Conservation (phyloP, 1,284 basidiomycete species). For the Exobasidium rhododendri region DNA sequence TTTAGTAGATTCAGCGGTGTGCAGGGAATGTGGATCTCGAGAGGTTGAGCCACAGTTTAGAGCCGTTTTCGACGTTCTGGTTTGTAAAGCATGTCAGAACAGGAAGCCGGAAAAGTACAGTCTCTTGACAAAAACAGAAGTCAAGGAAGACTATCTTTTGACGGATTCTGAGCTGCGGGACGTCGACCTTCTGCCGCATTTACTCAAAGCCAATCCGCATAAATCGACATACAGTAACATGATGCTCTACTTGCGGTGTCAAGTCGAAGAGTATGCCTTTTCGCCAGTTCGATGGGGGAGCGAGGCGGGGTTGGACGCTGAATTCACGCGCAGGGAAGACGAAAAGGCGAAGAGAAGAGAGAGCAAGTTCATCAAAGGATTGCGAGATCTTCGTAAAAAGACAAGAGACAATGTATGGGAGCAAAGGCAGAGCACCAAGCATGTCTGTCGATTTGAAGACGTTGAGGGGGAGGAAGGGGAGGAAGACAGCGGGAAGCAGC, state of each 20-base stretch:
- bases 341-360: constrained; percentile 89
- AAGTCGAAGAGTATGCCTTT: constrained; percentile 95
- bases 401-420: constrained; percentile 48
- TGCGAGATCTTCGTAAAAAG: constrained; percentile 40
- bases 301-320: constrained; percentile 80
- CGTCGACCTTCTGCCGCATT: constrained; percentile 83
- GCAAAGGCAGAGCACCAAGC: constrained; percentile 43
- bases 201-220: constrained; percentile 94
- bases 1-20: constrained; percentile 27
- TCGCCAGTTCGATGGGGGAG: constrained; percentile 85
- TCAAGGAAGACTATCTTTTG: constrained; percentile 68
- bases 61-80: constrained; percentile 60
- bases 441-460: constrained; percentile 39
- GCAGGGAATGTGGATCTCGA: constrained; percentile 38
- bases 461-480: constrained; percentile 17
- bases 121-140: constrained; percentile 95
- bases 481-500: constrained; percentile 25
- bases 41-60: constrained; percentile 45
- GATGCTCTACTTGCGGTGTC: constrained; percentile 94
- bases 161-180: constrained; percentile 79
- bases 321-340: constrained; percentile 73
- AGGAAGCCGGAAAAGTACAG: constrained; percentile 79
- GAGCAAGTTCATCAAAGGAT: constrained; percentile 64
- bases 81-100: constrained; percentile 81
- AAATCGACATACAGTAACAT: constrained; percentile 96